phyloP scores from a whole-genome alignment of 345 rosid genomes.

The Hypericum androsaemum region DNA sequence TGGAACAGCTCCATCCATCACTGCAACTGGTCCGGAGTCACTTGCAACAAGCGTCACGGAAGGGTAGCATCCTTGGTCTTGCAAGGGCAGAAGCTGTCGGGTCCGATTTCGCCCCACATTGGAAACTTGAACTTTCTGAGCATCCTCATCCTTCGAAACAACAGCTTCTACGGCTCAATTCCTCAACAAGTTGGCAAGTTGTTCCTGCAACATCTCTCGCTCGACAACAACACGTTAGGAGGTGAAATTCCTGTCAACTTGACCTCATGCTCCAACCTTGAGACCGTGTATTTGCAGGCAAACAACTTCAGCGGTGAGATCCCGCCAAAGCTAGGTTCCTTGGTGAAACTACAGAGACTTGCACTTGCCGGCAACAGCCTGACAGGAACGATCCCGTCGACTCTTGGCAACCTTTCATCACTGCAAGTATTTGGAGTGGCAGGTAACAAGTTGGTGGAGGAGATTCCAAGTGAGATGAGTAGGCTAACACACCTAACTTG shows the following conservation, averaged over 20 bases:
- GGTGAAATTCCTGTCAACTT: no score
- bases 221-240: not conserved
- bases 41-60: no score
- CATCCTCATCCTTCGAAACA: conserved; percentile 1
- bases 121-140: no score
- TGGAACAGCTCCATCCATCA: no score
- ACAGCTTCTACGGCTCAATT: conserved; percentile 3
- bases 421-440: accelerated
- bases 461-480: not conserved
- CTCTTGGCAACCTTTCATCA: conserved; percentile 11
- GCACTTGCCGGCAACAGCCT: accelerated
- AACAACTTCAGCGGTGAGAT: conserved; percentile 9
- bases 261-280: no score
- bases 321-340: conserved; percentile 2
- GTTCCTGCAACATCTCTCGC: not conserved
- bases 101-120: no score
- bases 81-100: no score
- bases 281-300: accelerated
- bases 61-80: no score
- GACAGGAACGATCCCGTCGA: conserved; percentile 7
- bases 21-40: no score
- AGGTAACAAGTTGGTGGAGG: not conserved
- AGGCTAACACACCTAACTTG: not conserved
- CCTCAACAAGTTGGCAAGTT: conserved; percentile 13
- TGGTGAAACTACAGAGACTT: not conserved